Conservation (phyloP, 106 monocot species). For the Alisma plantagoaquatica region DNA sequence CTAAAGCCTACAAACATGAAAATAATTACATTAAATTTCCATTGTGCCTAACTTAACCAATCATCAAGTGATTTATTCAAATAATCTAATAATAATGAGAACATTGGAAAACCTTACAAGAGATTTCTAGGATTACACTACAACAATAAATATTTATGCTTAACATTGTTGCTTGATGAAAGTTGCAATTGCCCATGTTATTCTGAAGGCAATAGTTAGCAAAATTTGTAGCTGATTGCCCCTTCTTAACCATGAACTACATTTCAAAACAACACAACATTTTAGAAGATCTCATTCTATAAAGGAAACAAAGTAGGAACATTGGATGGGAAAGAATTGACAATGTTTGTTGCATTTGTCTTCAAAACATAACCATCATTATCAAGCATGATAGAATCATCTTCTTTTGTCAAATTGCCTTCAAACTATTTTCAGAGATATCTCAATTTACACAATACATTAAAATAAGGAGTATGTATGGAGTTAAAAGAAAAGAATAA, state of each 20-base stretch:
- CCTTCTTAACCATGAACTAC: constrained; percentile 96
- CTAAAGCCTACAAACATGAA: too few relatives aligned
- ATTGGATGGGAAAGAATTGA: constrained; percentile 36
- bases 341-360: constrained; percentile 98
- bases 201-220: constrained; percentile 97
- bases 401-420: constrained; percentile 80
- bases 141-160: too few relatives aligned
- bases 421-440: constrained; percentile 50
- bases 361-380: constrained; percentile 97
- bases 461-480: neutral
- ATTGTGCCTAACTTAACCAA: too few relatives aligned
- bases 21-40: too few relatives aligned
- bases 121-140: too few relatives aligned
- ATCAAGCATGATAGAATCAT: constrained; percentile 99
- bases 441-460: neutral
- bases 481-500: neutral
- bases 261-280: constrained; percentile 14
- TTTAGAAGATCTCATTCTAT: neutral
- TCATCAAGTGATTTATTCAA: too few relatives aligned
- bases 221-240: constrained; percentile 70
- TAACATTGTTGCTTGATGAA: too few relatives aligned
- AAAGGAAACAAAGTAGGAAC: too few relatives aligned
- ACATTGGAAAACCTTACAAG: too few relatives aligned
- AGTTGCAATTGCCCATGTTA: constrained; percentile 86
- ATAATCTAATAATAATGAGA: too few relatives aligned